A percentile compares a stretch with the other conserved stretches of the same genome.
These are phyloP conservation scores for Nepenthes alata DNA, from an alignment of 179 eudicot species.

Conservation along the genomic window DNA sequence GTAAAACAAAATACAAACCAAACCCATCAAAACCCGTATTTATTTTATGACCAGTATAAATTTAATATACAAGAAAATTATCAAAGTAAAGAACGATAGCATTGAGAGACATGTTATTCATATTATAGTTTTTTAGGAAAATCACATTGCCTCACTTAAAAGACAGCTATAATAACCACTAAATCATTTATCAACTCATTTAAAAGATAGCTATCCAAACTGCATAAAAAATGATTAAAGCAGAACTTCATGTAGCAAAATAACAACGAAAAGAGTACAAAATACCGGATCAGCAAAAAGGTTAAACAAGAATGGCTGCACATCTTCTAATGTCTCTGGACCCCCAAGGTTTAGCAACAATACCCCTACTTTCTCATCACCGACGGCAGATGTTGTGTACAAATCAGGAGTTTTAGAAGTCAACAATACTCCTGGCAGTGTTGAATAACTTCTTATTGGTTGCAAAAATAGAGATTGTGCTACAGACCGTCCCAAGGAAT, in stretches of 20 bases:
- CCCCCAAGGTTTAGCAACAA: conserved; percentile 98
- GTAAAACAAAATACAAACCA: too few species aligned
- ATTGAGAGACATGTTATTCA: too few species aligned
- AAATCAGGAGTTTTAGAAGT: conserved; percentile 41
- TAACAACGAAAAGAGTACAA: neutral
- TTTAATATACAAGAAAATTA: too few species aligned
- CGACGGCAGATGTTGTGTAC: conserved; percentile 24
- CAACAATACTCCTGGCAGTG: conserved; percentile 42
- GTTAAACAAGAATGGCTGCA: conserved; percentile 93
- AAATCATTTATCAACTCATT: neutral
- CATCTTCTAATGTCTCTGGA: conserved; percentile 90
- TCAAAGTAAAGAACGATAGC: too few species aligned
- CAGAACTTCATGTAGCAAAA: neutral
- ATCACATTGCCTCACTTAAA: too few species aligned
- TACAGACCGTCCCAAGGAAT: conserved; percentile 26
- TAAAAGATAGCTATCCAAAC: neutral
- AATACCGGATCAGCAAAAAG: conserved; percentile 97
- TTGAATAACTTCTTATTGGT: conserved; percentile 18
- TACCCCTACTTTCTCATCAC: conserved; percentile 77
- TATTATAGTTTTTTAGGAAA: too few species aligned
- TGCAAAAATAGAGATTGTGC: conserved; percentile 21
- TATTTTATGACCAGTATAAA: too few species aligned
- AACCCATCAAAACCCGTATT: too few species aligned
- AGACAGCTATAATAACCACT: too few species aligned
- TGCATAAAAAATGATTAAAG: neutral